Base-by-base conservation (phyloP, 805 yeast genomes). In the Yamadazyma akitaensis region DNA sequence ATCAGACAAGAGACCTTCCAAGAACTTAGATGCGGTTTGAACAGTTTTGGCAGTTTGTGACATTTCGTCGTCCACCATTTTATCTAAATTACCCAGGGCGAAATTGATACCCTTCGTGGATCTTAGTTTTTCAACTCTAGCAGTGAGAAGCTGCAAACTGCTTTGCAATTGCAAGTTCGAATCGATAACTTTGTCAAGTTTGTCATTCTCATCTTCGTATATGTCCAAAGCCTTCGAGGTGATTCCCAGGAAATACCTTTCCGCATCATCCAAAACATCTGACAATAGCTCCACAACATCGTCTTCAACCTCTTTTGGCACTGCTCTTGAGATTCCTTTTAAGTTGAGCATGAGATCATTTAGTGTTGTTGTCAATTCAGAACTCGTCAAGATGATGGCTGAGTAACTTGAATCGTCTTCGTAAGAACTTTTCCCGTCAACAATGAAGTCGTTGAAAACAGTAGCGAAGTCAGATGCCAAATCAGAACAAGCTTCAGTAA, bases 381-480 rank as follows among this genome's bases (percentile, higher is more conserved):
- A 80, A 42, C 85, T 76, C 0, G 85, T 72, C 52, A 78, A 76
- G 51, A 88, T 82, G 24, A 85, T 76, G 26, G 74, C 72, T 3
- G 81, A 73, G 54, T 83, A 88, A 49, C 82, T 87, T 25, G 82
- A 77, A 35, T 67, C 68, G 38, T 67, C 65, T 26, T 62, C 59
- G 34, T 65, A 64, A 7, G 64, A 53, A 43, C 75, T 72, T 43
- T 80, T 80, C 5, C 92, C 95, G 59, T 87, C 96, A 5, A 85
- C 90, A 43, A 88, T 70, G 57, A 79, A 84, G 43, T 80, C 76
- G 60, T 84, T 87, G 71, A 88, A 88, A 6, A 84, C 80, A 21
- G 82, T 79, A 5, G 96, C 86, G 63, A 90, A 88, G 34, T 85
- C 91, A 5, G 91, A 87, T 0, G 91, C 89, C 13, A 79, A 69